Percentiles rank a stretch among this genome's conserved stretches.
These are phyloP conservation scores for Malania oleifera DNA, from an alignment of 164 flowering plant species.

Conservation along the genomic window DNA sequence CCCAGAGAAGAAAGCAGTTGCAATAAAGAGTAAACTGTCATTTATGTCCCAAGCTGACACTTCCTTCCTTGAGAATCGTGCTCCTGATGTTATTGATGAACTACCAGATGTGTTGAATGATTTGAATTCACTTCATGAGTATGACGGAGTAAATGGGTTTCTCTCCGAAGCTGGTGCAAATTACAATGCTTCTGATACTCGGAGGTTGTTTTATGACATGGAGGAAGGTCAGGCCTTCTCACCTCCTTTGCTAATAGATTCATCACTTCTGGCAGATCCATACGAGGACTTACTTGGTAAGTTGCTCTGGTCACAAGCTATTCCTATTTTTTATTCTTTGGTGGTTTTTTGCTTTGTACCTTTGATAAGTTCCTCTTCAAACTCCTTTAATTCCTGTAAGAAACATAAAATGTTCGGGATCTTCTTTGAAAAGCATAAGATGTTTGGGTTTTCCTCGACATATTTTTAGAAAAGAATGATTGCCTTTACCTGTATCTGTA, in stretches of 20 bases:
- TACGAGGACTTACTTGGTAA: constrained; percentile 96
- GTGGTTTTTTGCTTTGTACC: not conserved
- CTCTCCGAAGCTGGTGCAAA: constrained; percentile 45
- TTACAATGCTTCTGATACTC: constrained; percentile 37
- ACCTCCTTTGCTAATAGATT: constrained; percentile 86
- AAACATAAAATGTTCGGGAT: too few species aligned
- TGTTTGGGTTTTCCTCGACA: not conserved
- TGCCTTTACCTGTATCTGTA: not conserved
- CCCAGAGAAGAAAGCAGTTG: constrained; percentile 36
- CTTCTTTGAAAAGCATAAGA: too few species aligned
- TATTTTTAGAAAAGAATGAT: not conserved
- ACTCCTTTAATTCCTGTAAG: too few species aligned
- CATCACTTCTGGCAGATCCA: constrained; percentile 60
- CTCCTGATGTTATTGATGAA: constrained; percentile 31
- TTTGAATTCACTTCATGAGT: constrained; percentile 40
- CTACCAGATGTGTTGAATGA: constrained; percentile 36
- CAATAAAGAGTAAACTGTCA: constrained; percentile 43
- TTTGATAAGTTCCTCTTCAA: too few species aligned
- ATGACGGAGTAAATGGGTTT: constrained; percentile 51
- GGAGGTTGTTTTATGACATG: constrained; percentile 42
- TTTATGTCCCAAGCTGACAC: constrained; percentile 41
- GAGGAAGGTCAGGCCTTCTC: constrained; percentile 76
- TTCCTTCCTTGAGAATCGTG: constrained; percentile 31
- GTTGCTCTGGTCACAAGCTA: constrained; percentile 11
- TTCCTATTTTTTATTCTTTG: not conserved